Evolutionary conservation across 371 early-diverging fungal genomes (phyloP).

Genomic region (Rhizopus sp.): DNA sequence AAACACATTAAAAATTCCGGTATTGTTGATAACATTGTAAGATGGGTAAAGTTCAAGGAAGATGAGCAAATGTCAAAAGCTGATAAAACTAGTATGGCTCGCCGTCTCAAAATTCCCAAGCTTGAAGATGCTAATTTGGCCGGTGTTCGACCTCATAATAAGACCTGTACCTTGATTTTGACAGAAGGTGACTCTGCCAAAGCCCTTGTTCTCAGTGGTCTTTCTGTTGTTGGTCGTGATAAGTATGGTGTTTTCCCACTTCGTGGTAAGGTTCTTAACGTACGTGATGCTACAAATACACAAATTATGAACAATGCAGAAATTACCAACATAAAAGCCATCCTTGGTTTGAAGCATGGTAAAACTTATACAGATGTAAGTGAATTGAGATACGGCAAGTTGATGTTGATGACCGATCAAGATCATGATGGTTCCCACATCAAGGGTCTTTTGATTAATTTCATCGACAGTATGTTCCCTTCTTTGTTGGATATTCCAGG

Average conservation of each 20-base stretch:
- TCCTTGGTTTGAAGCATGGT: slow-evolving; percentile 96
- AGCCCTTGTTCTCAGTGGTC: slow-evolving; percentile 92
- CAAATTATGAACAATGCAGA: slow-evolving; percentile 92
- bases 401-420: slow-evolving; percentile 99
- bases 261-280: slow-evolving; percentile 98
- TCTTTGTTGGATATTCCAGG: slow-evolving; percentile 92
- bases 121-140: slow-evolving; percentile 99
- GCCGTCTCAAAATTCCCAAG: slow-evolving; percentile 91
- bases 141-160: slow-evolving; percentile 74
- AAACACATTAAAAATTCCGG: slow-evolving; percentile 81
- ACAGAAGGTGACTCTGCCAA: slow-evolving; percentile 99
- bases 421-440: slow-evolving; percentile 99
- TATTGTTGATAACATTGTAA: slow-evolving; percentile 85
- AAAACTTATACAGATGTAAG: slow-evolving; percentile 77
- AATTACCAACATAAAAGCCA: slow-evolving; percentile 93
- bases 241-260: slow-evolving; percentile 98
- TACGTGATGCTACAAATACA: slow-evolving; percentile 88
- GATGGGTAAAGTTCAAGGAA: slow-evolving; percentile 84
- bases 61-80: slow-evolving; percentile 91
- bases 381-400: slow-evolving; percentile 93
- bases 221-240: slow-evolving; percentile 96
- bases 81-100: slow-evolving; percentile 78
- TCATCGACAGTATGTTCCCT: slow-evolving; percentile 98
- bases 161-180: slow-evolving; percentile 95
- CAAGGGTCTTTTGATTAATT: slow-evolving; percentile 99